Percentiles rank a stretch among this genome's conserved stretches.
These are phyloP conservation scores for Dichotomocladium elegans DNA, from an alignment of 371 early-diverging fungal species.

Conservation along the genomic window DNA sequence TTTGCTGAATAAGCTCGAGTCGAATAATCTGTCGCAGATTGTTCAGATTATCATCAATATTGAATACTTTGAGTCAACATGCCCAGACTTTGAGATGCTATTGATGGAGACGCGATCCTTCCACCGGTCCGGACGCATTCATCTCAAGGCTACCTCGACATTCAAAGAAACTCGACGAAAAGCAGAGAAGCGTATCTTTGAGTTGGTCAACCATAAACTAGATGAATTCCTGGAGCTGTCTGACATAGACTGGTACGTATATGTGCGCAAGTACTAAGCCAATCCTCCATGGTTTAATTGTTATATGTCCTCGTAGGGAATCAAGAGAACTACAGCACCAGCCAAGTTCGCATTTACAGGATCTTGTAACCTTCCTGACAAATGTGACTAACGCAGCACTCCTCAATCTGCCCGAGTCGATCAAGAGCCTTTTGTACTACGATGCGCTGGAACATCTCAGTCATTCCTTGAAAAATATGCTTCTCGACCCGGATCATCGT, in stretches of 20 bases:
- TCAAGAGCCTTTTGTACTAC: slow-evolving; percentile 69
- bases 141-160: slow-evolving; percentile 66
- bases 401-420: slow-evolving; percentile 62
- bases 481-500: slow-evolving; percentile 62
- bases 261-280: too few relatives aligned
- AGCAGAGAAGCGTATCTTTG: slow-evolving; percentile 80
- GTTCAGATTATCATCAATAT: slow-evolving; percentile 83
- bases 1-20: slow-evolving; percentile 60
- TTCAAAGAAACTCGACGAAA: slow-evolving; percentile 68
- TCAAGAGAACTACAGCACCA: slow-evolving; percentile 31
- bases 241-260: slow-evolving; percentile 80
- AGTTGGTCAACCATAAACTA: slow-evolving; percentile 76
- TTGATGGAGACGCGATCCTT: slow-evolving; percentile 66
- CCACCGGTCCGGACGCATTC: slow-evolving; percentile 54
- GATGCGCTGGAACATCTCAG: slow-evolving; percentile 77
- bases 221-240: slow-evolving; percentile 77
- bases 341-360: slow-evolving; percentile 69
- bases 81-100: slow-evolving; percentile 75
- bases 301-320: slow-evolving; percentile 16
- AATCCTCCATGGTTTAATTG: background rate
- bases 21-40: slow-evolving; percentile 69
- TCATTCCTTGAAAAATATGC: slow-evolving; percentile 59
- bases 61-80: slow-evolving; percentile 75
- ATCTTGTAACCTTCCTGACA: slow-evolving; percentile 68
- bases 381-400: slow-evolving; percentile 71